Conservation (phyloP, 2,329 filamentous ascomycete genomes). For the Colletotrichum tanaceti region DNA sequence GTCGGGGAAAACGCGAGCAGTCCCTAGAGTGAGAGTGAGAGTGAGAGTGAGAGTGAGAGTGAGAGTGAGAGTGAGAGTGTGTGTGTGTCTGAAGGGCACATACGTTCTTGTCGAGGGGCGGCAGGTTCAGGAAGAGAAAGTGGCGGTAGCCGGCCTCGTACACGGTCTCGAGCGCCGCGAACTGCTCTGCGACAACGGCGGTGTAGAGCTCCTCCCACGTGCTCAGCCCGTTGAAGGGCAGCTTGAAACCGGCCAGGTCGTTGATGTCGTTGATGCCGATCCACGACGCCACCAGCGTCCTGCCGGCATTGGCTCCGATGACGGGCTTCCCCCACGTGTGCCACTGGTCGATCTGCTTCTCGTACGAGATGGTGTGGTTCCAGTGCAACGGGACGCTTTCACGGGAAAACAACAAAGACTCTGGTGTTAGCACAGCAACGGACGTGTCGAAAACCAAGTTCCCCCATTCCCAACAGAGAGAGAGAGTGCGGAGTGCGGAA, state of each 20-base stretch:
- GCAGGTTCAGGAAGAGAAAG: constrained; percentile 64
- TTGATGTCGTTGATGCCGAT: constrained; percentile 69
- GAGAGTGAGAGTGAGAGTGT: too few species aligned
- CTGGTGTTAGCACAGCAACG: background rate
- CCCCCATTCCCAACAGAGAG: too few species aligned
- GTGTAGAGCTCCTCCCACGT: constrained; percentile 22
- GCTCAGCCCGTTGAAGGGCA: background rate
- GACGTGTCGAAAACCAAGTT: too few species aligned
- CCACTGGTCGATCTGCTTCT: constrained; percentile 63
- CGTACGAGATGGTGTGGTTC: constrained; percentile 56
- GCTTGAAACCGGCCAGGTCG: constrained; percentile 48
- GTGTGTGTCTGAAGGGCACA: background rate
- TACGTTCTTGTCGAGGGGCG: constrained; percentile 54
- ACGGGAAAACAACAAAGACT: too few species aligned
- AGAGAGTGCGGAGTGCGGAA: too few species aligned
- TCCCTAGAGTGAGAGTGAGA: too few species aligned
- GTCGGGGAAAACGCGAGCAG: too few species aligned
- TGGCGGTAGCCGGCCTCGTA: constrained; percentile 63
- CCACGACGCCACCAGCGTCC: constrained; percentile 62
- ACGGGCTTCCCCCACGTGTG: constrained; percentile 48
- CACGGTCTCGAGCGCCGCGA: constrained; percentile 49
- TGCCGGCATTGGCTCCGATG: constrained; percentile 45
- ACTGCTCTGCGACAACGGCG: constrained; percentile 24
- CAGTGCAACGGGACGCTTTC: constrained; percentile 64
- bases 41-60: too few species aligned